Evolutionary conservation across 768 basidiomycete genomes (phyloP).

Genomic region (Daedaleopsis nitida): DNA sequence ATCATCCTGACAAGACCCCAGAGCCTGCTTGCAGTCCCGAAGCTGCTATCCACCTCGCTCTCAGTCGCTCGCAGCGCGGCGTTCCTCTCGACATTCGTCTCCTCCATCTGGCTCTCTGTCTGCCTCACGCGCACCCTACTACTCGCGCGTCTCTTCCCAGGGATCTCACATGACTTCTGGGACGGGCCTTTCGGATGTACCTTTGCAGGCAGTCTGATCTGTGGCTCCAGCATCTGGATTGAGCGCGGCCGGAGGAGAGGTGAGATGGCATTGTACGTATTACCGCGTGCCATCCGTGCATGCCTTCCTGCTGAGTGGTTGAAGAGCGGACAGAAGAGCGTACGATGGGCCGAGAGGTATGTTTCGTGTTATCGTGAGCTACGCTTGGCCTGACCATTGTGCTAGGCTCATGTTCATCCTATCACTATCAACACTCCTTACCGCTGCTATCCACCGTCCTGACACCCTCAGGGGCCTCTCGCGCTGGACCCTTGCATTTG

Average conservation of each 20-base stretch:
- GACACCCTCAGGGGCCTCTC: slow-evolving; percentile 72
- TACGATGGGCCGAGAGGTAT: slow-evolving; percentile 56
- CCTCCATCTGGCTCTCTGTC: slow-evolving; percentile 69
- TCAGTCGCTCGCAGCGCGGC: slow-evolving; percentile 65
- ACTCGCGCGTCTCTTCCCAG: slow-evolving; percentile 63
- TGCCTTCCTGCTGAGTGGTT: slow-evolving; percentile 60
- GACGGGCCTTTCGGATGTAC: slow-evolving; percentile 75
- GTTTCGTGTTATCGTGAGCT: slow-evolving; percentile 20
- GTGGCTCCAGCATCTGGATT: slow-evolving; percentile 78
- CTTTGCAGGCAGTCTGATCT: slow-evolving; percentile 65
- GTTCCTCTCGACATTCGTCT: slow-evolving; percentile 73
- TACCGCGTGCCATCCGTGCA: slow-evolving; percentile 69
- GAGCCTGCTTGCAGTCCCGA: slow-evolving; percentile 47
- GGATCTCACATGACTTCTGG: slow-evolving; percentile 75
- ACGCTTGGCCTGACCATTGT: neutral
- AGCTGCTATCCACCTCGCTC: slow-evolving; percentile 42
- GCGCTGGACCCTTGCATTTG: slow-evolving; percentile 68
- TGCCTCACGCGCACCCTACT: slow-evolving; percentile 70
- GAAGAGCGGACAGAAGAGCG: slow-evolving; percentile 42
- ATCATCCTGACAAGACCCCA: slow-evolving; percentile 60
- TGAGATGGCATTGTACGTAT: slow-evolving; percentile 79
- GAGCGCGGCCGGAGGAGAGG: slow-evolving; percentile 72
- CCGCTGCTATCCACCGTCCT: slow-evolving; percentile 61
- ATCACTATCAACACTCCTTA: slow-evolving; percentile 67
- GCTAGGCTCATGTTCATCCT: slow-evolving; percentile 58